These are phyloP conservation scores for Mesotaenium endlicherianum DNA, from an alignment of 139 green algal species.

Conservation along the genomic window DNA sequence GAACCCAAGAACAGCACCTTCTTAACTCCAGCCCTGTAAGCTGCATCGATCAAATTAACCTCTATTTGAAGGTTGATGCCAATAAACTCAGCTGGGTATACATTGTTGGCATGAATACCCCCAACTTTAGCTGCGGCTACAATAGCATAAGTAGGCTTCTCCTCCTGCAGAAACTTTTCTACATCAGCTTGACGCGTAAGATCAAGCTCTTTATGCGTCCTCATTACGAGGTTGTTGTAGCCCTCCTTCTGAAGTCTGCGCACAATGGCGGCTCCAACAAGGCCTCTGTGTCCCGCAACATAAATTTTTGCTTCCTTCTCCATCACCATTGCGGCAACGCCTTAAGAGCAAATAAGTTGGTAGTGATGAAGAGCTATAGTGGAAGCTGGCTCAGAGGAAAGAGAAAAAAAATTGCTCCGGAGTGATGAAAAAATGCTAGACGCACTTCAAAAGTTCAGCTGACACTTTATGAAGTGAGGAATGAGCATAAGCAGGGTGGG, in stretches of 20 bases:
- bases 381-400: too few species aligned
- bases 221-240: conserved; percentile 45
- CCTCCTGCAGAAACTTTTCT: conserved; percentile 41
- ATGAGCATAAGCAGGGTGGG: too few species aligned
- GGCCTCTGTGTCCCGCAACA: conserved; percentile 38
- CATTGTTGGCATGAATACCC: conserved; percentile 56
- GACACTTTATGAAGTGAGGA: too few species aligned
- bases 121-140: conserved; percentile 56
- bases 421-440: too few species aligned
- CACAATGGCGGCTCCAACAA: conserved; percentile 38
- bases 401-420: too few species aligned
- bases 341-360: too few species aligned
- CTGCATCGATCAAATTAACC: conserved; percentile 46
- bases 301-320: conserved; percentile 46
- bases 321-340: conserved; percentile 29
- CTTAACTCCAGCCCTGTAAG: conserved; percentile 46
- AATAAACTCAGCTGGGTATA: conserved; percentile 57
- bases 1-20: conserved; percentile 61
- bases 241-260: conserved; percentile 26
- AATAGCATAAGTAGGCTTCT: conserved; percentile 49
- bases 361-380: too few species aligned
- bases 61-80: conserved; percentile 57
- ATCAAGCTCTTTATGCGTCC: conserved; percentile 52
- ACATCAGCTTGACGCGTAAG: conserved; percentile 49
- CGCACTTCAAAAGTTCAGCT: too few species aligned